Base-by-base conservation (phyloP, 805 yeast species). In the Cyberlindnera lachancei region DNA sequence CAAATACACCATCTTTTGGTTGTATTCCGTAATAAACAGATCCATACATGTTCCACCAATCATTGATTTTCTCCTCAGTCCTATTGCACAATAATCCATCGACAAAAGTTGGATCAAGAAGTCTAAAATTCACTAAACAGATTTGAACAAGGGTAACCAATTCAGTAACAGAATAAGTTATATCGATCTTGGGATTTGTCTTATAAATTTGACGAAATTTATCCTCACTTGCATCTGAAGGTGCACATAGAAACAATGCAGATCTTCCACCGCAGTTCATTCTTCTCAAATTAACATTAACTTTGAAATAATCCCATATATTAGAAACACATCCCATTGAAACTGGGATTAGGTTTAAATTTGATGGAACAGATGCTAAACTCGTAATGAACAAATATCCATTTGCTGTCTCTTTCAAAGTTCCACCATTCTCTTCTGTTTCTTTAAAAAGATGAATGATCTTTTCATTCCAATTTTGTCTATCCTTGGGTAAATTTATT, bases 41-140 rank as follows among this genome's bases (percentile, higher is more conserved):
- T 0, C 95, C 95, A 41, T 80, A 69, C 22, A 73, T 52, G 23
- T 64, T 65, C 96, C 97, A 90, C 96, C 97, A 90, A 27, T 66
- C 63, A 3, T 55, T 47, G 16, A 86, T 68, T 0, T 94, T 94
- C 15, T 58, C 65, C 39, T 79, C 79, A 0, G 98, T 90, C 35
- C 70, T 66, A 36, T 75, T 72, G 53, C 97, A 90, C 3, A 87
- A 59, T 12, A 90, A 59, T 0, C 98, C 97, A 57, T 92, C 96
- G 35, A 84, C 83, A 42, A 69, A 75, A 20, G 59, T 59, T 0
- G 84, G 76, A 31, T 76, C 79, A 11, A 86, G 63, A 25, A 86
- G 56, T 35, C 77, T 82, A 55, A 82, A 88, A 55, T 87, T 88
- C 46, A 73, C 80, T 16, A 90, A 64, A 25, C 82, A 71, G 1